Conservation (phyloP, 192 early-diverging fungal genomes). For the Coemansia sp. region DNA sequence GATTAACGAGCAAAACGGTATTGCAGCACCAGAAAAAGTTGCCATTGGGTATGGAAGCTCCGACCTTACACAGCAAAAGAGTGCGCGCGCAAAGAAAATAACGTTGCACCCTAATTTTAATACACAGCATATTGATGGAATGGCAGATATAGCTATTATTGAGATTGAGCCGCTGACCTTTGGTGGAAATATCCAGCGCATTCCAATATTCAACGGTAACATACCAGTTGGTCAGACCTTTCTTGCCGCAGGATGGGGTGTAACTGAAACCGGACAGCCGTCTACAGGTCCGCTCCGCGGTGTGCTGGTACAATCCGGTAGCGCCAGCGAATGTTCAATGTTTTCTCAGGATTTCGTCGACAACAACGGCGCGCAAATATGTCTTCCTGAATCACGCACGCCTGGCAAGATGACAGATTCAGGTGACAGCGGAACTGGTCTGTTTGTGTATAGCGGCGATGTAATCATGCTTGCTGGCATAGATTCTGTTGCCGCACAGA, state of each 20-base stretch:
- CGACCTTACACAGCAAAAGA: not conserved
- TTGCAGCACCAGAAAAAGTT: not conserved
- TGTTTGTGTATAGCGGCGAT: slow-evolving; percentile 19
- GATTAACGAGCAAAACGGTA: not conserved
- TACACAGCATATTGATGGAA: not conserved
- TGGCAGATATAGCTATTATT: slow-evolving; percentile 13
- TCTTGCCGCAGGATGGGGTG: slow-evolving; percentile 19
- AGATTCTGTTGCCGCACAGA: slow-evolving; percentile 23
- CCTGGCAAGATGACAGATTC: slow-evolving; percentile 25
- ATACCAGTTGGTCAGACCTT: slow-evolving; percentile 1
- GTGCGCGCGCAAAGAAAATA: not conserved
- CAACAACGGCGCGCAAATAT: slow-evolving; percentile 14
- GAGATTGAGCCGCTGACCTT: not conserved
- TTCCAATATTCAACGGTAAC: slow-evolving; percentile 1
- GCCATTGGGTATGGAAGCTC: not conserved
- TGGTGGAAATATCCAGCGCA: slow-evolving; percentile 1
- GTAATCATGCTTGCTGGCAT: slow-evolving; percentile 25
- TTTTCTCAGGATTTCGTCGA: slow-evolving; percentile 4
- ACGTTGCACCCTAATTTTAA: slow-evolving; percentile 1
- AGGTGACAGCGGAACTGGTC: slow-evolving; percentile 34
- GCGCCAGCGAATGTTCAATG: not conserved
- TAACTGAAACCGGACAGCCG: not conserved
- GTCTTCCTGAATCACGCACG: slow-evolving; percentile 6
- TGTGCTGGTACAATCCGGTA: slow-evolving; percentile 1
- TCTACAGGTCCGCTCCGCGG: not conserved